Evolutionary conservation across 2,329 filamentous ascomycete genomes (phyloP), one percentile per base, ranked within the genome.

Genomic region (Passalora sequoiae): DNA sequence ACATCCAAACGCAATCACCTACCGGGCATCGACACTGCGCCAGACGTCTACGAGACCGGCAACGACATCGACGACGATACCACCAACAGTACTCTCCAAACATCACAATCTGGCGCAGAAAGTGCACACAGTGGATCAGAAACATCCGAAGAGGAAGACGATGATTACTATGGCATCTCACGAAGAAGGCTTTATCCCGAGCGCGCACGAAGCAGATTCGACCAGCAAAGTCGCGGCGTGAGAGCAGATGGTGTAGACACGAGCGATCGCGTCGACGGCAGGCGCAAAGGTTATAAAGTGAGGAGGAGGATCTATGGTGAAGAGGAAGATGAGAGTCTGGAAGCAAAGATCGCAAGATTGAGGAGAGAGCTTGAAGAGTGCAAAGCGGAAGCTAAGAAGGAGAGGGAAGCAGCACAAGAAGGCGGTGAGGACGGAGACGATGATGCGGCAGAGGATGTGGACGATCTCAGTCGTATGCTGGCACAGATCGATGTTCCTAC

Each of bases 21-120:
- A 3, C 57, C 57, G 9, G 54, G 55, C 39, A 53, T 51, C 38
- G 89, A 96, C 69, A 85, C 84, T 40, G 88, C 89, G 20, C 91
- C 89, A 54, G 92, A 97, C 62, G 87, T 96, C 59, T 98, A 96
- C 73, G 91, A 97, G 68, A 97, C 91, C n/a, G 89, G 91, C 54
- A 89, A 40, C 13, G 43, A 38, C 28, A 31, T 28, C 12, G 44
- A 35, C 38, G 46, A 48, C 36, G 46, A 51, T n/a, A 45, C 41
- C 3, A 50, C 50, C 12, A 45, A 38, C 38, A 50, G 45, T 38
- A 54, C 48, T 13, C 38, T 41, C 21, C 47, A 44, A 22, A 49
- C 52, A 5, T 51, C 50, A 12, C 49, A 43, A 15, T 38, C 40
- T 25, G 44, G 46, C 17, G 47, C 45, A 12, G 33, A 36, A 9